Evolutionary conservation across 116 monocot species (phyloP), one percentile per base, ranked within the genome.

Genomic region (Zostera marina): DNA sequence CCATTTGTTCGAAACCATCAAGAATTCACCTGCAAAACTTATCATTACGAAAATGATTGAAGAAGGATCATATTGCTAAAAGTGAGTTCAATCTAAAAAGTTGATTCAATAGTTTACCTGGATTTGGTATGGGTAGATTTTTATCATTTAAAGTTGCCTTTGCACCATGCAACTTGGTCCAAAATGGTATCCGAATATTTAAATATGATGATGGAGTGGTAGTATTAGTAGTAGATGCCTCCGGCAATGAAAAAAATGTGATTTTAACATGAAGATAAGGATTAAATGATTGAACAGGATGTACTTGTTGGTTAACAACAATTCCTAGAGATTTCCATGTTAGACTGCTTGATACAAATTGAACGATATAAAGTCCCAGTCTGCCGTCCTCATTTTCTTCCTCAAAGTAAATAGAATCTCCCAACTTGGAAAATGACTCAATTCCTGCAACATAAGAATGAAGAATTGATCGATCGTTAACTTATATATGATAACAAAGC

Each of bases 371-470:
- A 14, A 98, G 76, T 17, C 68, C 66, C 1, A 70, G 78, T 55
- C 61, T 53, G 41, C 48, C 73, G 17, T 32, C 32, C 0, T 83
- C 84, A 63, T 63, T 69, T 60, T 86, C 83, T 60, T 86, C 83
- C 77, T 98, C 98, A 44, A 98, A 98, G 70, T 90, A 98, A 47
- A 98, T 98, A 14, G 98, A 90, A 23, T 89, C 13, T 46, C 45
- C 45, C n/a, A 46, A 46, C 45, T 46, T 46, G 0, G 45, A 46
- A 46, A 46, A 46, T 1, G 45, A 46, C 13, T 46, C 98, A 39
- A 90, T 90, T 47, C 83, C 98, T 98, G 72, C 25, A 65, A 68
- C 20, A 66, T n/a, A 7, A 49, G 49, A 17, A 47, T 7, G n/a
- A 17, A 1, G 19, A 20, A n/a, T 17, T 49, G 15, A 15, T 7